phyloP scores from a whole-genome alignment of 306 rosid species.

The Malus fusca region DNA sequence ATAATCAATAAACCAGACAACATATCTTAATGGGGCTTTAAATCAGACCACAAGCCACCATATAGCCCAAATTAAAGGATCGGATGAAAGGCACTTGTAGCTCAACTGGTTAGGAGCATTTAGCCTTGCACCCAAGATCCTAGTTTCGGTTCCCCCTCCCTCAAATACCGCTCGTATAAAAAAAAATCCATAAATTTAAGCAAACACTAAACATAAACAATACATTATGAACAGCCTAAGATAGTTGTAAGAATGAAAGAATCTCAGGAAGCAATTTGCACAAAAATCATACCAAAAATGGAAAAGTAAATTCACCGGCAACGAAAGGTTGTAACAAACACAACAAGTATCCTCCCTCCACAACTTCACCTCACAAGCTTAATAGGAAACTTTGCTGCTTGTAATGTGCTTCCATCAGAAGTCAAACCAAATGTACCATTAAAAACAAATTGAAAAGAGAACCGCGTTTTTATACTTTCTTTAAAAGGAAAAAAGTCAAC shows the following conservation, averaged over 20 bases:
- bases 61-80: background rate
- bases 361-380: background rate
- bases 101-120: too few relatives aligned
- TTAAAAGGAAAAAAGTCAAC: background rate
- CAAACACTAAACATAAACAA: background rate
- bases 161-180: too few relatives aligned
- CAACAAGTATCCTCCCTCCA: slow-evolving; percentile 1
- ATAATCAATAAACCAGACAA: background rate
- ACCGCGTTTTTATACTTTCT: background rate
- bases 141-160: too few relatives aligned
- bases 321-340: background rate
- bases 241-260: background rate
- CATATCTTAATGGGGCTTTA: background rate
- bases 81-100: too few relatives aligned
- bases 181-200: too few relatives aligned
- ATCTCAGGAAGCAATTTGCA: background rate
- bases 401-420: background rate
- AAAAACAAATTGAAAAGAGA: background rate
- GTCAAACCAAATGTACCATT: background rate
- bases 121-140: too few relatives aligned
- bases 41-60: background rate
- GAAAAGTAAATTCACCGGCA: background rate
- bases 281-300: background rate
- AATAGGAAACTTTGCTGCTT: background rate
- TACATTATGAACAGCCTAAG: background rate